phyloP scores from a whole-genome alignment of 306 rosid genomes.

The Trifolium fragiferum region DNA sequence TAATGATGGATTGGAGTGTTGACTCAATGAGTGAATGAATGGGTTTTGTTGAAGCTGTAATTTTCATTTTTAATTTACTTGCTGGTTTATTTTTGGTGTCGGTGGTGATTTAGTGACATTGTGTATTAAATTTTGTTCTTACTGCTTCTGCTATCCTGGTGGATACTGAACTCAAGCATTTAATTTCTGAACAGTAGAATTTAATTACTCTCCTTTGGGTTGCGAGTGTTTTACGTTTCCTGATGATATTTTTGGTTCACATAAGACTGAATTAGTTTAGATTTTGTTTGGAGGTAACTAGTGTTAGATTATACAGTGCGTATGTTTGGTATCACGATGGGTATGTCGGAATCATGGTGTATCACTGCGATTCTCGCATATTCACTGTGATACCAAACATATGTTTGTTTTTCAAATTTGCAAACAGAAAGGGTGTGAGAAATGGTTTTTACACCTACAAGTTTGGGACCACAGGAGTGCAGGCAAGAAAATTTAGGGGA shows the following conservation, averaged over 20 bases:
- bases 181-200: not conserved
- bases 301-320: too few relatives aligned
- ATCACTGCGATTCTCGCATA: too few relatives aligned
- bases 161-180: conserved; percentile 15
- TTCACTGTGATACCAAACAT: too few relatives aligned
- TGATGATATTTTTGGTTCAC: too few relatives aligned
- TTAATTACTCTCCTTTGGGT: conserved; percentile 4
- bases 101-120: conserved; percentile 10
- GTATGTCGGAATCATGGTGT: too few relatives aligned
- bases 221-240: not conserved
- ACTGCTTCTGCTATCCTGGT: not conserved
- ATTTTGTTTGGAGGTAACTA: too few relatives aligned
- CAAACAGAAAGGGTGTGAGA: not conserved
- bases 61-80: not conserved
- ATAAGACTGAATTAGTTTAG: too few relatives aligned
- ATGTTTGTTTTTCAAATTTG: too few relatives aligned
- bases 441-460: not conserved
- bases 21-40: not conserved
- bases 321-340: too few relatives aligned
- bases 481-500: not conserved
- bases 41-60: not conserved
- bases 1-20: not conserved
- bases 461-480: not conserved
- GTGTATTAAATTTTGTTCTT: not conserved
- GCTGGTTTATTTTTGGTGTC: conserved; percentile 24